Percentiles rank a stretch among this genome's conserved stretches.
phyloP scores from a whole-genome alignment of 2,329 filamentous ascomycete species.

The Lecanoromycetidae sp. region DNA sequence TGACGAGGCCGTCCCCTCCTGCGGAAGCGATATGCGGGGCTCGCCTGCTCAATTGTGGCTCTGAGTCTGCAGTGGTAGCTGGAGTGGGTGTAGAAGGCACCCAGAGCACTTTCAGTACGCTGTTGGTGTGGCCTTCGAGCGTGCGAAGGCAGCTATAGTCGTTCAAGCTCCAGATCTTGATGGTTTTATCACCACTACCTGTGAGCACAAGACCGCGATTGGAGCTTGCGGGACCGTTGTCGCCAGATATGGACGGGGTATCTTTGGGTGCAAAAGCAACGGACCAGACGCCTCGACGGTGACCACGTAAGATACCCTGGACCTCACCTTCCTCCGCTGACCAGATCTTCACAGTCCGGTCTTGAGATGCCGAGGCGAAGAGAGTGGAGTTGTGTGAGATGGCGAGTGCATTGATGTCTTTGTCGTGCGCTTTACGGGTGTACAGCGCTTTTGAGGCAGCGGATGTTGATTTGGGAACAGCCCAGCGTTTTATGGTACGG shows the following conservation, averaged over 20 bases:
- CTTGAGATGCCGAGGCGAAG: constrained; percentile 93
- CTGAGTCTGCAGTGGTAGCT: neutral
- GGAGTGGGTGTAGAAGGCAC: constrained; percentile 41
- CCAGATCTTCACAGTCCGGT: constrained; percentile 95
- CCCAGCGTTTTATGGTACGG: constrained; percentile 90
- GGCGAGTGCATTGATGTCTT: constrained; percentile 94
- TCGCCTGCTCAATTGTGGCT: constrained; percentile 36
- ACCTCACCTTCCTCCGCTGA: constrained; percentile 80
- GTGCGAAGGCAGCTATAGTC: constrained; percentile 90
- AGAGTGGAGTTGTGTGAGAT: constrained; percentile 61
- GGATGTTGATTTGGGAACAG: constrained; percentile 42
- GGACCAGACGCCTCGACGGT: constrained; percentile 91
- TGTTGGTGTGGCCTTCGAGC: constrained; percentile 93
- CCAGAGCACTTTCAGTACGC: constrained; percentile 88
- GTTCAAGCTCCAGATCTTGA: constrained; percentile 85
- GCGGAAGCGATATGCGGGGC: constrained; percentile 69
- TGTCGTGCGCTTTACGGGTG: constrained; percentile 93
- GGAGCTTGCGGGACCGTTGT: constrained; percentile 56
- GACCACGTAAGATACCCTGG: constrained; percentile 79
- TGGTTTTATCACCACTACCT: constrained; percentile 87
- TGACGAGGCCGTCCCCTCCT: constrained; percentile 87
- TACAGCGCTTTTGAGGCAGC: constrained; percentile 47
- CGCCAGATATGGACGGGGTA: constrained; percentile 59
- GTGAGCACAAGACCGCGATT: constrained; percentile 76
- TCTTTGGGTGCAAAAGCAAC: constrained; percentile 76